Evolutionary conservation across 202 grass and related monocot genomes (phyloP), one percentile per base, ranked within the genome.

Genomic region (Schoenoplectus triqueter): DNA sequence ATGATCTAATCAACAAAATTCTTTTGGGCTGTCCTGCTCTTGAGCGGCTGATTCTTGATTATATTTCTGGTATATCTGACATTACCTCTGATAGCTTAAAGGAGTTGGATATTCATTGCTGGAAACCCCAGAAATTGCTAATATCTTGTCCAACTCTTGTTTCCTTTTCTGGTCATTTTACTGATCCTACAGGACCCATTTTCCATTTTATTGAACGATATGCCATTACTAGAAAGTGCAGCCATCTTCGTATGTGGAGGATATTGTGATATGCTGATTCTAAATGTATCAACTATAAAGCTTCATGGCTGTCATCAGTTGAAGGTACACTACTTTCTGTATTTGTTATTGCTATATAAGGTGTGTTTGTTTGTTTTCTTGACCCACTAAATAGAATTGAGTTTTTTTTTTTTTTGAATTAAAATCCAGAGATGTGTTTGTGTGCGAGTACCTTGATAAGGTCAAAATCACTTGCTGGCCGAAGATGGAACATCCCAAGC

Each of bases 61-160:
- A n/a, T 76, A 5, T 5, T 51, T 76, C 54, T 7, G 2, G 15
- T 22, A 22, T 20, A 4, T 54, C n/a, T 20, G 19, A 76, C 14
- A 76, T 76, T 52, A 51, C 42, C n/a, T 76, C 47, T 7, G 47
- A 76, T 52, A 2, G 14, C n/a, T 55, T 55, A 15, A 76, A 76
- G 72, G 17, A 55, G 19, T 54, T 55, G 7, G 2, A 51, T 9
- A 54, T 76, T 20, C 8, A 19, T 6, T 46, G n/a, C n/a, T n/a
- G n/a, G n/a, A n/a, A n/a, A n/a, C n/a, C n/a, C 55, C 1, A 60
- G 19, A 75, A 50, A 31, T 60, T 31, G 13, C 9, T 0, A 57
- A 79, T 79, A 17, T 56, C 48, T 79, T 57, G 51, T 10, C 52
- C 75, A 6, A 2, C 21, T 79, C 75, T 79, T 54, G 2, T 39